Evolutionary conservation across 768 basidiomycete species (phyloP), one percentile per base, ranked within the genome.

Genomic region (Suillus tomentosus): DNA sequence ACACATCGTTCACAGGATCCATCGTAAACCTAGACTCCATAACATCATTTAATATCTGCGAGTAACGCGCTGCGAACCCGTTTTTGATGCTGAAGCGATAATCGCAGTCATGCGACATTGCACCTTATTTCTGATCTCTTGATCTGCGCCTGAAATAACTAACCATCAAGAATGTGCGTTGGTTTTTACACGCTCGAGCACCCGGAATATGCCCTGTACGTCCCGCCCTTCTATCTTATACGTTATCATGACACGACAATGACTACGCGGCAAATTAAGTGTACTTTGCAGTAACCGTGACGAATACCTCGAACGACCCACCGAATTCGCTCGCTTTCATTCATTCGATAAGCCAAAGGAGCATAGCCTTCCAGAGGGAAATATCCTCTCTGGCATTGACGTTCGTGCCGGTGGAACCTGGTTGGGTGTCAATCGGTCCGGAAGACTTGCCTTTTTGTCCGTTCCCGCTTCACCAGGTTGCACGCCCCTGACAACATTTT

Each of bases 111-210:
- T 31, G 15, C 10, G 31, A 31, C 15, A 24, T 39, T 9, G 22
- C 22, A n/a, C 36, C 55, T 57, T 27, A 53, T 53, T 37, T 31
- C 36, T 54, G 31, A 34, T 53, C 34, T n/a, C n/a, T 54, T 37
- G 19, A 54, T 19, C 7, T n/a, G 53, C 54, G n/a, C 34, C 19
- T 53, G 51, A 54, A 19, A 54, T 54, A 50, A 17, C 53, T 42
- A 57, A 17, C 48, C 42, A 57, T 27, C 67, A 65, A 69, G 56
- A 53, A 94, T 94, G 92, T 94, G 92, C 73, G 84, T 94, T 67
- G 90, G 82, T 42, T 82, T 92, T 70, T 94, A 89, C 86, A 84
- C 90, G 61, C 80, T 93, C 3, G 85, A 90, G 58, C 88, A 91
- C 71, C 86, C 87, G 34, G 85, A 88, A 54, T 94, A 92, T 72